Conservation (phyloP, 257 asterid genomes). For the Echites panduratus region DNA sequence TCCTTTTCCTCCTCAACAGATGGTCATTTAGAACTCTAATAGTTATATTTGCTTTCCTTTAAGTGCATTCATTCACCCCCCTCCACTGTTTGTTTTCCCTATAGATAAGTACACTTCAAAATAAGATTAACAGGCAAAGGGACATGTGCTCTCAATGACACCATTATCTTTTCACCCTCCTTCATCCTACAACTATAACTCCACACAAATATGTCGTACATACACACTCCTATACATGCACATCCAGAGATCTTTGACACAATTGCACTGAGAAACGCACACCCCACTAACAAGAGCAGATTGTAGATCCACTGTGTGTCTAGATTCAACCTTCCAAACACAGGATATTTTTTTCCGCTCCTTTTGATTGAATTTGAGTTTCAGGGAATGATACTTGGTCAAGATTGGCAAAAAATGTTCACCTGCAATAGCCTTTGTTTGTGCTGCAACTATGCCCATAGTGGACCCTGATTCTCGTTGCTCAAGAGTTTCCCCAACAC, state of each 20-base stretch:
- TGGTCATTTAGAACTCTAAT: too few relatives aligned
- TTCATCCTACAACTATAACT: too few relatives aligned
- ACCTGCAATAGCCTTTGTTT: slow-evolving; percentile 95
- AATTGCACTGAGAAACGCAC: background rate
- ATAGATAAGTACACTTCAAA: too few relatives aligned
- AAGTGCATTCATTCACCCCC: background rate
- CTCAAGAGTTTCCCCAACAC: slow-evolving; percentile 95
- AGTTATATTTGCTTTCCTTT: background rate
- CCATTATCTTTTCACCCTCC: too few relatives aligned
- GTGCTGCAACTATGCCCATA: slow-evolving; percentile 77
- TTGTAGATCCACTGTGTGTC: too few relatives aligned
- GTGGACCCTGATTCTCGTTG: slow-evolving; percentile 92
- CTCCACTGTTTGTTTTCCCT: too few relatives aligned
- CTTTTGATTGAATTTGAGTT: background rate
- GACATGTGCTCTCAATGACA: too few relatives aligned
- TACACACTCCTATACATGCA: too few relatives aligned
- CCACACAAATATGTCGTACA: too few relatives aligned
- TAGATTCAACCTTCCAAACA: background rate
- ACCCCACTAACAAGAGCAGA: background rate
- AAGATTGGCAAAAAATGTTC: background rate
- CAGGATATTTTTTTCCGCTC: background rate
- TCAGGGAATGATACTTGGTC: background rate
- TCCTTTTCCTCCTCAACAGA: too few relatives aligned
- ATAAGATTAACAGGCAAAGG: too few relatives aligned
- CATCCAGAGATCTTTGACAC: background rate